Evolutionary conservation across 768 basidiomycete genomes (phyloP).

Genomic region (Thelephora ganbajun): DNA sequence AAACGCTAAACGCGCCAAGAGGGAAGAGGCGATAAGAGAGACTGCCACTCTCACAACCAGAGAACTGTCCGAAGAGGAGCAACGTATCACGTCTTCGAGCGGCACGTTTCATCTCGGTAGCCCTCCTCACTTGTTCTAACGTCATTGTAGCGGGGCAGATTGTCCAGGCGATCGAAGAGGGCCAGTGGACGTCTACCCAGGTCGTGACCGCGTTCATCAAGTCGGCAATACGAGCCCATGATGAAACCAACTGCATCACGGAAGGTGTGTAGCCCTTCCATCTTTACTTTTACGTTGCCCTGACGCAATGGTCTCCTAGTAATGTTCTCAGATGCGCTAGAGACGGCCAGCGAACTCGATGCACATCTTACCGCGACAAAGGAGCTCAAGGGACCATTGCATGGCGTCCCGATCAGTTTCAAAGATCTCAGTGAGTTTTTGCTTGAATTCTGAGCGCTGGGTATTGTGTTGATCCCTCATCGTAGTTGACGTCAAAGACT

Average conservation of each 20-base stretch:
- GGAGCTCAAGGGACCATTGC: slow-evolving; percentile 50
- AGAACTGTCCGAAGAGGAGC: slow-evolving; percentile 2
- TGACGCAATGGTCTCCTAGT: slow-evolving; percentile 27
- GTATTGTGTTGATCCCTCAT: slow-evolving; percentile 1
- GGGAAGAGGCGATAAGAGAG: slow-evolving; percentile 4
- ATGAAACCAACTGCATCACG: slow-evolving; percentile 61
- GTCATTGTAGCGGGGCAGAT: slow-evolving; percentile 25
- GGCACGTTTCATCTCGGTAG: slow-evolving; percentile 22
- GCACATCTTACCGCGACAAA: slow-evolving; percentile 43
- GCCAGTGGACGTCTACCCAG: slow-evolving; percentile 32
- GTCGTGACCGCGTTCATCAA: slow-evolving; percentile 31
- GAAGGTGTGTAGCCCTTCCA: slow-evolving; percentile 36
- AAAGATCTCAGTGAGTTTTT: slow-evolving; percentile 53
- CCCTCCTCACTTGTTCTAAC: not conserved
- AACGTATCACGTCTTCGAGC: slow-evolving; percentile 27
- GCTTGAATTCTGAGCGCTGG: not conserved
- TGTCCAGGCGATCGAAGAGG: slow-evolving; percentile 23
- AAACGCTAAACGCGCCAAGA: slow-evolving; percentile 8
- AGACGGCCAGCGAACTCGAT: slow-evolving; percentile 53
- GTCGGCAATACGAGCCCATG: slow-evolving; percentile 41
- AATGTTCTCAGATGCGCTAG: slow-evolving; percentile 52
- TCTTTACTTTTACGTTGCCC: not conserved
- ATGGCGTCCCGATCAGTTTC: slow-evolving; percentile 70
- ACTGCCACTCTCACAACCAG: slow-evolving; percentile 4
- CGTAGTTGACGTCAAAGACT: slow-evolving; percentile 45